phyloP scores from a whole-genome alignment of 495 filamentous ascomycete genomes.

The Talaromyces liani region DNA sequence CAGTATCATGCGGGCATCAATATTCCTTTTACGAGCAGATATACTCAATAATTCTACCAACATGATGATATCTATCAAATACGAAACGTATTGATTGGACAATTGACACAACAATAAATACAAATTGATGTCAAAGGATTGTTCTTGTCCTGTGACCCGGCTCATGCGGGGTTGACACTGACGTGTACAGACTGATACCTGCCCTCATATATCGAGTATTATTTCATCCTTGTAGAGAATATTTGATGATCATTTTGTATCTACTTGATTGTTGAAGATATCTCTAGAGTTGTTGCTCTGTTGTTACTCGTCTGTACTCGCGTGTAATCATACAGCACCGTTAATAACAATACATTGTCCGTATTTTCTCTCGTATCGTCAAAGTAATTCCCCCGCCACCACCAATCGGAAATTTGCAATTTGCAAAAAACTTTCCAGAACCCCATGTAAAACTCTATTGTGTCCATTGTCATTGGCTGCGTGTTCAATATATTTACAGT shows the following conservation, averaged over 20 bases:
- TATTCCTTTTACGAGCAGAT: neutral
- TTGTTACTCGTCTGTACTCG: neutral
- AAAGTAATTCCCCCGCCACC: neutral
- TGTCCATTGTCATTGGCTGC: neutral
- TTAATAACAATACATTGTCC: neutral
- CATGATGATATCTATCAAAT: neutral
- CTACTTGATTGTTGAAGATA: neutral
- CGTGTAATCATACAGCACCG: neutral
- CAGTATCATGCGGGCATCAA: neutral
- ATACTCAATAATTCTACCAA: neutral
- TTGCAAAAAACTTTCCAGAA: neutral
- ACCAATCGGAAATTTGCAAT: conserved; percentile 1
- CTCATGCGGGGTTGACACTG: neutral
- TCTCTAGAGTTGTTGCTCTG: neutral
- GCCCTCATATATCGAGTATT: neutral
- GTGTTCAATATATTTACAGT: neutral
- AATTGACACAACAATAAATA: neutral
- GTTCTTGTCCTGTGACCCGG: neutral
- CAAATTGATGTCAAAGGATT: neutral
- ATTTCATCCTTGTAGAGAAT: neutral
- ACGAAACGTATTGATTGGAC: neutral
- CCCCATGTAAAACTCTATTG: neutral
- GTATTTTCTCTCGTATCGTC: neutral
- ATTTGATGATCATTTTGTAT: neutral
- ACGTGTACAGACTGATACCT: neutral